These are phyloP conservation scores for Choricystis sp. DNA, from an alignment of 139 green algal species.

Conservation along the genomic window DNA sequence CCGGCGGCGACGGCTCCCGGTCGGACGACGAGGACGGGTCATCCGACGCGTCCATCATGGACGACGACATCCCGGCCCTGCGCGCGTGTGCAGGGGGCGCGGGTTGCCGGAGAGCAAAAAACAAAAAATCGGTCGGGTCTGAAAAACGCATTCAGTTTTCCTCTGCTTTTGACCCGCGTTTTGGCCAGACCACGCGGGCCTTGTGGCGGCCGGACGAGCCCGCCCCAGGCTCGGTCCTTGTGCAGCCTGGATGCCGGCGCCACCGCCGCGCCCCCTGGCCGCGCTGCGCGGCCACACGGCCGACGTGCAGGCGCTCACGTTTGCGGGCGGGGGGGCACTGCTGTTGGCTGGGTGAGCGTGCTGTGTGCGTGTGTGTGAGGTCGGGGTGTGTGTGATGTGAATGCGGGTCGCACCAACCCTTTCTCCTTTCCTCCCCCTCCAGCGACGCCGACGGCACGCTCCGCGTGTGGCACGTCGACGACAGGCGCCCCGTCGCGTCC, in stretches of 20 bases:
- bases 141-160: conserved; percentile 2
- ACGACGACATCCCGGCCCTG: conserved; percentile 6
- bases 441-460: conserved; percentile 24
- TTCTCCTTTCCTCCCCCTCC: background rate
- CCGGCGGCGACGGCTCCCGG: conserved; percentile 11
- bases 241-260: too few species aligned
- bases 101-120: background rate
- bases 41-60: conserved; percentile 10
- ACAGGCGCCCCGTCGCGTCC: conserved; percentile 4
- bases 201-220: too few species aligned
- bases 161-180: too few species aligned
- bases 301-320: conserved; percentile 31
- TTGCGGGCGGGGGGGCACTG: conserved; percentile 4
- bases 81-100: background rate
- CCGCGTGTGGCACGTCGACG: conserved; percentile 15
- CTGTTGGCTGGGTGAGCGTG: conserved; percentile 20
- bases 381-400: too few species aligned
- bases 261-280: conserved; percentile 6
- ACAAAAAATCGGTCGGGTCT: background rate
- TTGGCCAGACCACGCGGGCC: too few species aligned
- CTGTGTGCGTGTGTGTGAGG: background rate
- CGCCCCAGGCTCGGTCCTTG: too few species aligned
- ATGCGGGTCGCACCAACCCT: too few species aligned
- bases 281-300: conserved; percentile 19
- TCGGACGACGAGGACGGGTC: background rate